Percentiles rank a stretch among this genome's conserved stretches.
Conservation (phyloP, 257 asterid species). For the Nemophila menziesii region DNA sequence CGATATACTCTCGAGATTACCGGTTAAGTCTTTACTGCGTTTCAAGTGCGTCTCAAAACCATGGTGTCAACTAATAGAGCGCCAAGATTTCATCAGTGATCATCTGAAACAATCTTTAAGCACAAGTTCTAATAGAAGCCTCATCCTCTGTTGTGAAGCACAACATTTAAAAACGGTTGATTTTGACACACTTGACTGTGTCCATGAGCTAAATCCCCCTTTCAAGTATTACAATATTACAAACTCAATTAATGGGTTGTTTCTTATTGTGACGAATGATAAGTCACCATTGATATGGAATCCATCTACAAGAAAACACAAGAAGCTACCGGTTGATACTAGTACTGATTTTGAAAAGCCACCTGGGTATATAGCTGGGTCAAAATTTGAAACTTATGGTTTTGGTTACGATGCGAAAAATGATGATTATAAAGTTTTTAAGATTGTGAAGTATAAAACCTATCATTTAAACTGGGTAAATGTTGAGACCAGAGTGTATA, state of each 20-base stretch:
- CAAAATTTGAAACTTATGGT: slow-evolving; percentile 2
- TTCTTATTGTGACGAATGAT: slow-evolving; percentile 10
- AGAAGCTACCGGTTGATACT: slow-evolving; percentile 27
- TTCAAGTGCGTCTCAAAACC: slow-evolving; percentile 37
- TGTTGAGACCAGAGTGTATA: slow-evolving; percentile 1
- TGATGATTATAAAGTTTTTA: slow-evolving; percentile 14
- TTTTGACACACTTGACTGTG: slow-evolving; percentile 5
- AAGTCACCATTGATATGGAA: slow-evolving; percentile 18
- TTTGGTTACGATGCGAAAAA: slow-evolving; percentile 12
- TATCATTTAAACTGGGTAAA: slow-evolving; percentile 1
- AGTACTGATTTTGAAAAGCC: slow-evolving; percentile 6
- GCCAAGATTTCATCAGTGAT: slow-evolving; percentile 26
- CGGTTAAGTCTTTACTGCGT: slow-evolving; percentile 39
- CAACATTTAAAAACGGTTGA: slow-evolving; percentile 9
- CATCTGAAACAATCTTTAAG: slow-evolving; percentile 24
- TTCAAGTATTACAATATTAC: slow-evolving; percentile 16
- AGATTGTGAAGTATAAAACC: slow-evolving; percentile 7
- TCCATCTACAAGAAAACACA: slow-evolving; percentile 32
- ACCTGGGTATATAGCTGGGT: slow-evolving; percentile 5
- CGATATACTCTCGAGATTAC: slow-evolving; percentile 44
- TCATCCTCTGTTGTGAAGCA: slow-evolving; percentile 35
- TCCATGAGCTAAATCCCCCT: slow-evolving; percentile 10
- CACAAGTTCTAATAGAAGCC: slow-evolving; percentile 19
- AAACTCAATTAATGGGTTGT: slow-evolving; percentile 15
- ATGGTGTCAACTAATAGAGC: slow-evolving; percentile 38